phyloP scores from a whole-genome alignment of 805 yeast species.

The Lachancea sp. region DNA sequence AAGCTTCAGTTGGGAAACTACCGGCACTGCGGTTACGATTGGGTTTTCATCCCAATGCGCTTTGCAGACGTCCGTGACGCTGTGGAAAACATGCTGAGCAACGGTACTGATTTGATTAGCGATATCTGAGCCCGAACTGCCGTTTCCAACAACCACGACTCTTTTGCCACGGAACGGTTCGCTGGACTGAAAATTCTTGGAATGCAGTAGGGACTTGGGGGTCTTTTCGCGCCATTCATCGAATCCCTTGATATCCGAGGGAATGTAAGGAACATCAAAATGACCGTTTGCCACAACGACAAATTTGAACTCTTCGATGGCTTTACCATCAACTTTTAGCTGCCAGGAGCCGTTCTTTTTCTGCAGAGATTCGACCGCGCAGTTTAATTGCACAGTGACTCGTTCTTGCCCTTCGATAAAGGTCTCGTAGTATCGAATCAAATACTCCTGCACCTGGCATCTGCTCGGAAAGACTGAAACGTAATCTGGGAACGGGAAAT shows the following conservation, averaged over 20 bases:
- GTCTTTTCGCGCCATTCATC: slow-evolving; percentile 31
- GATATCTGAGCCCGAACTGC: slow-evolving; percentile 40
- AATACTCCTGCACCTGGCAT: slow-evolving; percentile 53
- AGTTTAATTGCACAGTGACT: slow-evolving; percentile 25
- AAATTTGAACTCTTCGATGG: slow-evolving; percentile 34
- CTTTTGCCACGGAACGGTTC: slow-evolving; percentile 30
- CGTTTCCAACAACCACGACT: slow-evolving; percentile 38
- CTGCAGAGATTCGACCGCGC: slow-evolving; percentile 20
- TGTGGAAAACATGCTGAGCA: slow-evolving; percentile 35
- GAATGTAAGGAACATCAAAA: slow-evolving; percentile 37
- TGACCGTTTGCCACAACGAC: slow-evolving; percentile 42
- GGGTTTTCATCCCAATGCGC: slow-evolving; percentile 7
- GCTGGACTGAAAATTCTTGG: slow-evolving; percentile 36
- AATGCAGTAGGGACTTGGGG: slow-evolving; percentile 32
- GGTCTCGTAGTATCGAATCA: slow-evolving; percentile 44
- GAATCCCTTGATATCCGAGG: slow-evolving; percentile 34
- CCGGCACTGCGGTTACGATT: slow-evolving; percentile 20
- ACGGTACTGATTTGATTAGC: slow-evolving; percentile 36
- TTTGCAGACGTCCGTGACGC: slow-evolving; percentile 54
- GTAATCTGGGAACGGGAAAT: slow-evolving; percentile 42
- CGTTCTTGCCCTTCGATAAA: slow-evolving; percentile 25
- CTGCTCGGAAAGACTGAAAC: slow-evolving; percentile 54
- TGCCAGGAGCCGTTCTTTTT: slow-evolving; percentile 17
- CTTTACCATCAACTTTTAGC: slow-evolving; percentile 18
- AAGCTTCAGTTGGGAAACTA: slow-evolving; percentile 28